These are phyloP conservation scores for Sporothrix pseudoabietina DNA, from an alignment of 2,329 filamentous ascomycete species.

Conservation along the genomic window DNA sequence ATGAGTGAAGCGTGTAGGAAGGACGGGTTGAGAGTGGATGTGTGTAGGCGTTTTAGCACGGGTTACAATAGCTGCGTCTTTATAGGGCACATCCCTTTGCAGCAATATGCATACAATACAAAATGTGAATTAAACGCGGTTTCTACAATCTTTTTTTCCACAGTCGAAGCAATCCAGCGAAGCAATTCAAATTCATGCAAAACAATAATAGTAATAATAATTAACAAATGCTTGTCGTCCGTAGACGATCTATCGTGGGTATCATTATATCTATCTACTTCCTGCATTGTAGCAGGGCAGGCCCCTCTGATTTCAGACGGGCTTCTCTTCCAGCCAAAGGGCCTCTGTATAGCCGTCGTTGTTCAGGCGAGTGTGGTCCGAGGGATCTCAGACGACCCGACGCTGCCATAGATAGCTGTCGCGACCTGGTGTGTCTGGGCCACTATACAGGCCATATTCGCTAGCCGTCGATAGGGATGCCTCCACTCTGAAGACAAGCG, in stretches of 20 bases:
- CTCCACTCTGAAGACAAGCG: background rate
- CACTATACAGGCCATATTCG: background rate
- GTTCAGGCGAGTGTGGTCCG: no score
- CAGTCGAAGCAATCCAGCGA: background rate
- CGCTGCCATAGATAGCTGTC: background rate
- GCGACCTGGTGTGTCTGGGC: background rate
- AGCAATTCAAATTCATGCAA: background rate
- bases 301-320: background rate
- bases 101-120: slow-evolving; percentile 6
- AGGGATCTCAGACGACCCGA: no score
- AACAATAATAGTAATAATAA: background rate
- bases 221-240: background rate
- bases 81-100: background rate
- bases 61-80: background rate
- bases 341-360: no score
- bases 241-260: slow-evolving; percentile 12
- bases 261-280: slow-evolving; percentile 20
- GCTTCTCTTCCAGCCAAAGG: no score
- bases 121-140: background rate
- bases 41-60: background rate
- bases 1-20: background rate
- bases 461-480: no score
- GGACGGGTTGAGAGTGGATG: background rate
- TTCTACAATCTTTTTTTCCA: background rate
- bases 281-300: background rate